These are phyloP conservation scores for Penicillium argentinense DNA, from an alignment of 495 filamentous ascomycete species.

Conservation along the genomic window DNA sequence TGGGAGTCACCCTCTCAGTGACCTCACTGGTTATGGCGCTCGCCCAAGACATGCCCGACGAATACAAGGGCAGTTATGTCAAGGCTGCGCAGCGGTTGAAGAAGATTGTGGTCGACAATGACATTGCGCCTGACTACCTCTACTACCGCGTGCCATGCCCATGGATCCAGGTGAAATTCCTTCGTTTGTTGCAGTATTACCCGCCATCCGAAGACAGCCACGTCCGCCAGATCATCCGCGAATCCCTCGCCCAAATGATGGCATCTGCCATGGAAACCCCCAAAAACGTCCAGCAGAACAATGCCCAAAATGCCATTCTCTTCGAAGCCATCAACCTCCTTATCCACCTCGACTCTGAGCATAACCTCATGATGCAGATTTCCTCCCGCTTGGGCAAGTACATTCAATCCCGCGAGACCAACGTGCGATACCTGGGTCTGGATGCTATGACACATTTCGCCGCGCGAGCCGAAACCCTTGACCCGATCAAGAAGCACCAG, in stretches of 20 bases:
- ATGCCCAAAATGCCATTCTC: constrained; percentile 95
- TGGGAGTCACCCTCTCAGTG: constrained; percentile 92
- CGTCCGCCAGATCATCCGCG: constrained; percentile 86
- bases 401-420: constrained; percentile 95
- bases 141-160: constrained; percentile 99
- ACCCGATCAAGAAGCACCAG: constrained; percentile 98
- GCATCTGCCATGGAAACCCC: constrained; percentile 88
- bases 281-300: constrained; percentile 99
- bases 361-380: constrained; percentile 93
- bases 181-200: constrained; percentile 92
- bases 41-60: constrained; percentile 88
- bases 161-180: constrained; percentile 95
- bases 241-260: constrained; percentile 86
- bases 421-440: constrained; percentile 93
- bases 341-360: constrained; percentile 98
- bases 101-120: constrained; percentile 82
- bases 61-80: constrained; percentile 90
- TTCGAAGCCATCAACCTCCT: constrained; percentile 99
- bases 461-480: constrained; percentile 88
- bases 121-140: constrained; percentile 83
- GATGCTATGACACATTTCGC: constrained; percentile 99
- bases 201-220: constrained; percentile 94
- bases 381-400: constrained; percentile 93
- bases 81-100: constrained; percentile 90
- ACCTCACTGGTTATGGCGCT: constrained; percentile 96